phyloP scores from a whole-genome alignment of 768 basidiomycete species.

The Asterophora parasitica region DNA sequence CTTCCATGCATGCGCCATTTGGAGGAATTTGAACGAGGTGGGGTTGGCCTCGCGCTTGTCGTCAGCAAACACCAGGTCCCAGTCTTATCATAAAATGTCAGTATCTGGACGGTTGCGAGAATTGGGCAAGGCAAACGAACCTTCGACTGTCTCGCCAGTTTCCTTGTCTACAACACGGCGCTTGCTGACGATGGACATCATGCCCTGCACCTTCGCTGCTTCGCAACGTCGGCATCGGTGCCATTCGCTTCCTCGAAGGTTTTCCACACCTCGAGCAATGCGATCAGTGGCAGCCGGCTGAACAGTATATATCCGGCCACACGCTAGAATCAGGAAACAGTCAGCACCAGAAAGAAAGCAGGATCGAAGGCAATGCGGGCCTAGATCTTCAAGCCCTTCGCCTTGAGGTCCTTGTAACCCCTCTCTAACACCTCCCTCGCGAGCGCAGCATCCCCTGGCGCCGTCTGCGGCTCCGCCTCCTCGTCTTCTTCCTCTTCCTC shows the following conservation, averaged over 20 bases:
- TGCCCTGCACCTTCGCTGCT: constrained; percentile 79
- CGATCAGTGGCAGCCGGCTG: no score
- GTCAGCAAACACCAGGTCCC: constrained; percentile 94
- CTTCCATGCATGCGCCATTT: constrained; percentile 93
- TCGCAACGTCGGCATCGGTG: constrained; percentile 62
- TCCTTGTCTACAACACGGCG: constrained; percentile 79
- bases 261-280: constrained; percentile 93
- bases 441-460: constrained; percentile 61
- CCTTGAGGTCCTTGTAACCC: constrained; percentile 84
- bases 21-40: constrained; percentile 90
- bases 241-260: constrained; percentile 84
- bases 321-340: constrained; percentile 47
- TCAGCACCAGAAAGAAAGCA: neutral
- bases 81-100: constrained; percentile 48
- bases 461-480: constrained; percentile 58
- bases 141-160: constrained; percentile 84
- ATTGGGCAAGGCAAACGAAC: constrained; percentile 32
- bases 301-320: no score
- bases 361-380: constrained; percentile 42
- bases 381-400: constrained; percentile 80
- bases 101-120: neutral
- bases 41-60: constrained; percentile 94
- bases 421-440: constrained; percentile 83
- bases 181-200: constrained; percentile 92
- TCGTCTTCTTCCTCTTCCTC: constrained; percentile 72